Evolutionary conservation across 1,284 basidiomycete genomes (phyloP).

Genomic region (Rugosomyces carneus): DNA sequence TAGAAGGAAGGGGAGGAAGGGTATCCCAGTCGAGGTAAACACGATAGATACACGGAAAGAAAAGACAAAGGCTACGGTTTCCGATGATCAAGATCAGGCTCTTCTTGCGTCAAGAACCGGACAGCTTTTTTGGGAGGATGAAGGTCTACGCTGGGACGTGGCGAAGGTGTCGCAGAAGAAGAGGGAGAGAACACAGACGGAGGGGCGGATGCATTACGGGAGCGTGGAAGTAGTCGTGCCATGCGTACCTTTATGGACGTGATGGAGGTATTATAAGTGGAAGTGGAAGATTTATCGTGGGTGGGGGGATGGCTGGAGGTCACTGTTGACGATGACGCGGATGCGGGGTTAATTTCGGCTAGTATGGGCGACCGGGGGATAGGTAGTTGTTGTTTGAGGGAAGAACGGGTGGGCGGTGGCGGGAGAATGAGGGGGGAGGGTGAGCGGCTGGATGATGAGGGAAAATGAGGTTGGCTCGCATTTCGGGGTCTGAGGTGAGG

Average conservation of each 20-base stretch:
- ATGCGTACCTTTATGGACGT: conserved; percentile 41
- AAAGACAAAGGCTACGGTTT: neutral
- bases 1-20: neutral
- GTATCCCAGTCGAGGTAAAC: conserved; percentile 9
- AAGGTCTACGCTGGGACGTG: conserved; percentile 30
- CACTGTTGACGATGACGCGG: conserved; percentile 44
- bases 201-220: conserved; percentile 33
- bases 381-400: conserved; percentile 50
- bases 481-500: conserved; percentile 50
- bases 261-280: conserved; percentile 32
- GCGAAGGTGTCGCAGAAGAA: conserved; percentile 27
- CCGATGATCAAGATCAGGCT: conserved; percentile 10
- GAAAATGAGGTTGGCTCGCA: conserved; percentile 22
- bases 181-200: conserved; percentile 28
- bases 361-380: conserved; percentile 29
- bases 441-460: conserved; percentile 24
- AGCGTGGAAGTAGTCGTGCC: conserved; percentile 43
- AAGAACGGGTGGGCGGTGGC: conserved; percentile 55
- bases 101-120: conserved; percentile 40
- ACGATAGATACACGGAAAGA: neutral
- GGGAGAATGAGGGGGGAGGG: conserved; percentile 31
- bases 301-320: conserved; percentile 31
- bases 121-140: conserved; percentile 47
- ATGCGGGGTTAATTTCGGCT: conserved; percentile 33
- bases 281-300: conserved; percentile 18